Conservation (phyloP, 129 eudicot genomes). For the Pulicaria dysenterica region DNA sequence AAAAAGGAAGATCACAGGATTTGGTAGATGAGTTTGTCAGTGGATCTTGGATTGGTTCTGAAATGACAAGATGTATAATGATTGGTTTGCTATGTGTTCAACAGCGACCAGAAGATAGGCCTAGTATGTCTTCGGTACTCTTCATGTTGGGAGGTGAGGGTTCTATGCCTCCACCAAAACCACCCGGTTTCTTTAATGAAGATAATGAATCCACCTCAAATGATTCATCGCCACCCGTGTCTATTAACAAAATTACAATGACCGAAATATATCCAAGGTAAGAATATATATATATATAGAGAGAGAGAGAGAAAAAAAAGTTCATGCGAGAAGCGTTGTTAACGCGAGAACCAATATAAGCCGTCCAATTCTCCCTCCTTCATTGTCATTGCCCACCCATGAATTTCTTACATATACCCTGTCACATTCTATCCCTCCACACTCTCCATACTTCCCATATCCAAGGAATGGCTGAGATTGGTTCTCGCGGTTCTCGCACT, state of each 20-base stretch:
- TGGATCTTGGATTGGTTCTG: background rate
- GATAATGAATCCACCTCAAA: background rate
- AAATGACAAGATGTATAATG: constrained; percentile 24
- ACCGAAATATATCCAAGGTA: constrained; percentile 6
- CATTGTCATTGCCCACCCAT: no score
- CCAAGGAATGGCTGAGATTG: no score
- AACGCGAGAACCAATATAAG: no score
- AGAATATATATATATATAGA: no score
- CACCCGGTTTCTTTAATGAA: constrained; percentile 23
- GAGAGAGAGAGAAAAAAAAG: no score
- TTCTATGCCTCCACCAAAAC: constrained; percentile 22
- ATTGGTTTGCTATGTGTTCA: constrained; percentile 32
- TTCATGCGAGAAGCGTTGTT: no score
- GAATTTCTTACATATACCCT: no score
- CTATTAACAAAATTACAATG: constrained; percentile 12
- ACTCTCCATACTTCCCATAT: no score
- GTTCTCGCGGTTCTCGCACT: no score
- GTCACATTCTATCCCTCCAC: no score
- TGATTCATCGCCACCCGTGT: background rate
- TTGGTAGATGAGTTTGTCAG: constrained; percentile 14
- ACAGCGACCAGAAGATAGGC: no score
- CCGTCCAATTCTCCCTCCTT: no score
- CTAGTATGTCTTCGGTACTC: constrained; percentile 24
- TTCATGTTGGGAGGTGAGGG: constrained; percentile 29
- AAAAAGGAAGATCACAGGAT: constrained; percentile 29